A percentile compares a stretch with the other conserved stretches of the same genome.
phyloP scores from a whole-genome alignment of 164 flowering plant genomes.

The Paratinospora sagittata region DNA sequence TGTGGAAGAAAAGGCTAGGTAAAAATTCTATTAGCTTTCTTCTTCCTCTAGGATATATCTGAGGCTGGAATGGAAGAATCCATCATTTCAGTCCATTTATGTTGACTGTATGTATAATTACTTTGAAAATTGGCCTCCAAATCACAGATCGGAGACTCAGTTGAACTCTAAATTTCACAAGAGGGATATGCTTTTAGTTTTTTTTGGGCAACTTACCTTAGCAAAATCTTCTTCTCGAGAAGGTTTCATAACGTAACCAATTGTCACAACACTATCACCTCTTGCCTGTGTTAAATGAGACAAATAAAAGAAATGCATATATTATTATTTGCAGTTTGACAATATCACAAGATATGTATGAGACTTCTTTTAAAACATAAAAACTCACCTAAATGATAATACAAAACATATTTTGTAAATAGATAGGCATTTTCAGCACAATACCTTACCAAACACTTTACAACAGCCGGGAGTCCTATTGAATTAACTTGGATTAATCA shows the following conservation, averaged over 20 bases:
- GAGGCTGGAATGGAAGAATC: background rate
- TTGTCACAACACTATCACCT: constrained; percentile 25
- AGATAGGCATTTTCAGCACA: no score
- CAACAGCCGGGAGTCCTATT: no score
- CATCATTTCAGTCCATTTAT: background rate
- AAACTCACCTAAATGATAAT: background rate
- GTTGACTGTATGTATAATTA: background rate
- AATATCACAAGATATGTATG: background rate
- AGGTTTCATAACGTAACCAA: constrained; percentile 86
- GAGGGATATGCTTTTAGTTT: background rate
- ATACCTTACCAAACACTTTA: no score
- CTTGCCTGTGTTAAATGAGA: constrained; percentile 37
- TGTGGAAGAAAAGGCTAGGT: background rate
- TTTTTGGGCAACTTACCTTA: constrained; percentile 43
- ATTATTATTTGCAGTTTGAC: background rate
- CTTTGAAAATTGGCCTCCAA: background rate
- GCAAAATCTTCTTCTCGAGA: constrained; percentile 93
- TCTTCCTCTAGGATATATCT: background rate
- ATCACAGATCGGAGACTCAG: background rate
- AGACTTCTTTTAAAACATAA: background rate
- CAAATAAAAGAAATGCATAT: constrained; percentile 1
- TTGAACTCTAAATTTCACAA: no score
- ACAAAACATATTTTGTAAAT: background rate
- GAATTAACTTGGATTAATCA: no score
- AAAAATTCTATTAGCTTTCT: background rate